phyloP scores from a whole-genome alignment of 768 basidiomycete species.

The Cantharellus anzutake region DNA sequence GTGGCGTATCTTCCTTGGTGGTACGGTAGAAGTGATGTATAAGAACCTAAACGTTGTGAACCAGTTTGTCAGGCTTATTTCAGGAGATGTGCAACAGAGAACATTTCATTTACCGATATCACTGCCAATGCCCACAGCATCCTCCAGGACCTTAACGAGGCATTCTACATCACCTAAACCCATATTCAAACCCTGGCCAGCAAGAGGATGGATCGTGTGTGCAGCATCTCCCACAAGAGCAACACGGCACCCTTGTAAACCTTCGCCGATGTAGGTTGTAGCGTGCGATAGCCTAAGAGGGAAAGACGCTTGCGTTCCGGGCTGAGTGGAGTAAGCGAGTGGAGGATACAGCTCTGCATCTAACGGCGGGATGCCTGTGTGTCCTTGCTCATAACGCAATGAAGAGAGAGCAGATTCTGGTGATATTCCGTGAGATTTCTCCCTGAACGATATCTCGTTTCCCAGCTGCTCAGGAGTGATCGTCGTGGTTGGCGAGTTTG shows the following conservation, averaged over 20 bases:
- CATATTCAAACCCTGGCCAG: constrained; percentile 89
- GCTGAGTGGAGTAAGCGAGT: constrained; percentile 47
- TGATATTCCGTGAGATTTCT: constrained; percentile 48
- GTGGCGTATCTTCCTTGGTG: constrained; percentile 61
- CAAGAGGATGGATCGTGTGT: constrained; percentile 85
- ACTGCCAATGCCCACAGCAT: constrained; percentile 39
- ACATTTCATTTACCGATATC: constrained; percentile 45
- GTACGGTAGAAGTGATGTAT: constrained; percentile 58
- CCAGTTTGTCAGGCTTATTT: background rate
- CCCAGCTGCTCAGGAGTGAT: constrained; percentile 31
- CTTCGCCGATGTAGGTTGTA: constrained; percentile 68
- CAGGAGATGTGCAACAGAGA: too few relatives aligned
- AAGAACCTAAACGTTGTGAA: constrained; percentile 32
- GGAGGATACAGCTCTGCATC: constrained; percentile 56
- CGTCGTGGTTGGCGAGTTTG: too few relatives aligned
- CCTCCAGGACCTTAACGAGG: constrained; percentile 44
- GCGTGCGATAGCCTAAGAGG: constrained; percentile 77
- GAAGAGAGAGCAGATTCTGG: constrained; percentile 32
- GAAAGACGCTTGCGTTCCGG: constrained; percentile 68
- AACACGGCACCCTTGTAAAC: constrained; percentile 36
- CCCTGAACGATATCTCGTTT: constrained; percentile 54
- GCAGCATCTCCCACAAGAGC: constrained; percentile 92
- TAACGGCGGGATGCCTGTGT: constrained; percentile 35
- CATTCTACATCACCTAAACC: constrained; percentile 75
- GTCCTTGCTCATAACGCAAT: background rate